phyloP scores from a whole-genome alignment of 148 eudicot genomes.

The Heliamphora exappendiculata region DNA sequence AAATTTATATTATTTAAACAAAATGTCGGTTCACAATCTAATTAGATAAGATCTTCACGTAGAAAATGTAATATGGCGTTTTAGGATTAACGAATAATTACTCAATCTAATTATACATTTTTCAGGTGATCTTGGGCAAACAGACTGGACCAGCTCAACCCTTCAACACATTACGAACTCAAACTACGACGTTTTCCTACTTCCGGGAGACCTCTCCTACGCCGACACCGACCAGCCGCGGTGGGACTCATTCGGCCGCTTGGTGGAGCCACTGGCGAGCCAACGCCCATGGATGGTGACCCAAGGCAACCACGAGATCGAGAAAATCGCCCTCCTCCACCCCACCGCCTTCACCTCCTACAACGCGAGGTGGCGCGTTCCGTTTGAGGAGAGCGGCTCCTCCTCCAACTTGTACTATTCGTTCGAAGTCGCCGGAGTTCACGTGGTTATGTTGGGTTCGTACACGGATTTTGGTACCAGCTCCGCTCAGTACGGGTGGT shows the following conservation, averaged over 20 bases:
- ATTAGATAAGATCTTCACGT: too few relatives aligned
- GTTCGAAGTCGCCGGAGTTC: constrained; percentile 56
- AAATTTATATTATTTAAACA: too few relatives aligned
- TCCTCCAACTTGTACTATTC: constrained; percentile 63
- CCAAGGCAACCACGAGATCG: constrained; percentile 72
- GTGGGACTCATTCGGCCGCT: constrained; percentile 71
- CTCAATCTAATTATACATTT: too few relatives aligned
- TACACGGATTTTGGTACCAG: constrained; percentile 45
- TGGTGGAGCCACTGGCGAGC: constrained; percentile 68
- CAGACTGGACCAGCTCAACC: constrained; percentile 58
- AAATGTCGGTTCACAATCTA: too few relatives aligned
- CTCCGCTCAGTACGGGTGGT: constrained; percentile 63
- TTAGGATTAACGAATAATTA: too few relatives aligned
- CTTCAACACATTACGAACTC: constrained; percentile 48
- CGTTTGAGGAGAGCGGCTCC: constrained; percentile 58
- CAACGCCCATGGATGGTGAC: constrained; percentile 82
- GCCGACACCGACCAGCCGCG: constrained; percentile 43
- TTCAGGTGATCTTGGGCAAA: constrained; percentile 73
- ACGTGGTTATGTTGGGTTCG: constrained; percentile 65
- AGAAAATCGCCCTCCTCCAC: constrained; percentile 34
- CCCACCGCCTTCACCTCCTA: constrained; percentile 41
- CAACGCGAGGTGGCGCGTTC: constrained; percentile 78
- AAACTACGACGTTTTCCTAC: constrained; percentile 48
- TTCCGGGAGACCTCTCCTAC: constrained; percentile 75
- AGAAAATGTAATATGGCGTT: too few relatives aligned